phyloP scores from a whole-genome alignment of 441 rosid species.

The Bocquillonia castaneifolia region DNA sequence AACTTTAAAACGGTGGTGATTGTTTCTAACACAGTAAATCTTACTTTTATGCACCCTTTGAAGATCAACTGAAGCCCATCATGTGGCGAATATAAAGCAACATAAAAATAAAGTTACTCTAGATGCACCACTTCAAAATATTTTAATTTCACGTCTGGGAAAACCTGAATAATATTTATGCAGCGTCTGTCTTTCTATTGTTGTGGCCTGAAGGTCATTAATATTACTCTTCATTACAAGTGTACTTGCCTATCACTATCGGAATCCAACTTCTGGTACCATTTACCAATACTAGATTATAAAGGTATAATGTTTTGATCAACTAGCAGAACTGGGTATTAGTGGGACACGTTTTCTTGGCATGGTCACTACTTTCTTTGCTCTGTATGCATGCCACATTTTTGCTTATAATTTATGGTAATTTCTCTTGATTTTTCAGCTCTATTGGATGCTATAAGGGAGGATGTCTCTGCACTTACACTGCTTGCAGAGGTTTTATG shows the following conservation, averaged over 20 bases:
- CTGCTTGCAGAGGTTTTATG: slow-evolving; percentile 89
- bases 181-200: background rate
- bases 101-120: background rate
- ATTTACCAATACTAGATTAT: background rate
- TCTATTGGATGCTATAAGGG: slow-evolving; percentile 74
- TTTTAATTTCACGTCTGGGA: background rate
- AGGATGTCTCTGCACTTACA: slow-evolving; percentile 68
- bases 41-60: background rate
- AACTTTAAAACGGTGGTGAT: background rate
- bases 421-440: slow-evolving; percentile 44
- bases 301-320: background rate
- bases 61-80: background rate
- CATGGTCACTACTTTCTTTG: background rate
- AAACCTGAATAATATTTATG: background rate
- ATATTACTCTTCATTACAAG: background rate
- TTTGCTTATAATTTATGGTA: slow-evolving; percentile 11
- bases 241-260: too few species aligned
- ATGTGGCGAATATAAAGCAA: background rate
- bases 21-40: background rate
- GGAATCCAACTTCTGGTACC: too few species aligned
- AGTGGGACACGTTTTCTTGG: background rate
- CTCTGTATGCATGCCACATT: slow-evolving; percentile 4
- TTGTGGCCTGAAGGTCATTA: background rate
- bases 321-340: background rate
- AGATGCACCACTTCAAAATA: background rate